phyloP scores from a whole-genome alignment of 371 early-diverging fungal genomes.

The Apophysomyces sp. region DNA sequence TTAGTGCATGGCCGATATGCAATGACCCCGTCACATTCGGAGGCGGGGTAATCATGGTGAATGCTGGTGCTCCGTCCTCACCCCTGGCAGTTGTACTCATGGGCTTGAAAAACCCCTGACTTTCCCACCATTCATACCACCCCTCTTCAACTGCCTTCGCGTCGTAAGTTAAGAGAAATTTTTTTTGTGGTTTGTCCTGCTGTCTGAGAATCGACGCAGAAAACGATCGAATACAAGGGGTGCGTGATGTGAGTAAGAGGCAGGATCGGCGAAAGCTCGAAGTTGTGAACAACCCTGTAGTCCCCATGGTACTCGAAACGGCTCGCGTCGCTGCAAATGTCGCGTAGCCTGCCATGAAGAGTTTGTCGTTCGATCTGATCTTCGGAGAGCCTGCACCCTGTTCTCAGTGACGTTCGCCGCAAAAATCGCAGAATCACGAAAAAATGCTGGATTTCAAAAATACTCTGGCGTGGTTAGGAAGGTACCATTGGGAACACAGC shows the following conservation, averaged over 20 bases:
- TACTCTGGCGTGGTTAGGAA: too few species aligned
- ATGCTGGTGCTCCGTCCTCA: constrained; percentile 17
- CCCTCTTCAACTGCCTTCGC: constrained; percentile 58
- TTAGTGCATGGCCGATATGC: constrained; percentile 96
- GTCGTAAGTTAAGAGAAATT: constrained; percentile 25
- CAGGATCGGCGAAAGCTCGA: neutral
- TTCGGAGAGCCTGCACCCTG: neutral
- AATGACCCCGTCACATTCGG: constrained; percentile 97
- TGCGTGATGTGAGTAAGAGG: neutral
- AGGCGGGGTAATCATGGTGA: constrained; percentile 90
- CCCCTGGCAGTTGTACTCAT: constrained; percentile 7
- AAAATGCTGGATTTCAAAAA: too few species aligned
- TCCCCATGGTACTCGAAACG: neutral
- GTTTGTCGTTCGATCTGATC: neutral
- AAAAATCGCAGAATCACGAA: neutral
- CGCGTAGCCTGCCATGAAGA: neutral
- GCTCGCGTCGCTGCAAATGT: neutral
- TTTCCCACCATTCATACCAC: constrained; percentile 75
- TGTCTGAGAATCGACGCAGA: neutral
- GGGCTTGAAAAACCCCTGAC: constrained; percentile 45
- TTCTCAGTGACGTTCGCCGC: neutral
- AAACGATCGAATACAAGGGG: neutral
- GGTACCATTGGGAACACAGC: too few species aligned
- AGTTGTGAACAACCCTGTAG: neutral
- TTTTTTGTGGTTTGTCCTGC: constrained; percentile 23